phyloP scores from a whole-genome alignment of 164 flowering plant species.

The Dillenia turbinata region DNA sequence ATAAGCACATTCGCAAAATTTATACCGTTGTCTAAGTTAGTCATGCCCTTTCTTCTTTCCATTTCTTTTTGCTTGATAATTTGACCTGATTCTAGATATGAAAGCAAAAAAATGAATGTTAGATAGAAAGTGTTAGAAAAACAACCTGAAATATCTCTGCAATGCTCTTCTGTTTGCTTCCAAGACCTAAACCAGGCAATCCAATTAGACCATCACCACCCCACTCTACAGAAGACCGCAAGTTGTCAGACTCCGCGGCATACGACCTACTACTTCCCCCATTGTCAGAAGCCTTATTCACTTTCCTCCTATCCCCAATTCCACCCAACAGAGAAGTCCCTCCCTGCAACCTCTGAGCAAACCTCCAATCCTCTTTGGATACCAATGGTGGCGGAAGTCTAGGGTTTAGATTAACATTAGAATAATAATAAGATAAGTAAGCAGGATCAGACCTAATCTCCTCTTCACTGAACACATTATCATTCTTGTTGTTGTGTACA shows the following conservation, averaged over 20 bases:
- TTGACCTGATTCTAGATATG: too few relatives aligned
- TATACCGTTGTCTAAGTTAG: too few relatives aligned
- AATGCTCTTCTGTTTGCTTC: slow-evolving; percentile 60
- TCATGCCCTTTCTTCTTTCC: too few relatives aligned
- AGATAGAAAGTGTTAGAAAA: background rate
- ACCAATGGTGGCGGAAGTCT: slow-evolving; percentile 69
- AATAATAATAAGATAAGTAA: slow-evolving; percentile 52
- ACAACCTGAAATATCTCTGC: slow-evolving; percentile 77
- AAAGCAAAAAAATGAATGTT: too few relatives aligned
- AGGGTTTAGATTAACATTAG: slow-evolving; percentile 68
- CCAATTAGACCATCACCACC: slow-evolving; percentile 69
- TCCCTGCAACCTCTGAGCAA: slow-evolving; percentile 59
- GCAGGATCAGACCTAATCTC: slow-evolving; percentile 77
- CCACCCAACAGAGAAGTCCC: slow-evolving; percentile 50
- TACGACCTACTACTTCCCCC: slow-evolving; percentile 34
- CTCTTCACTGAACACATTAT: slow-evolving; percentile 45
- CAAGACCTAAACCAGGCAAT: slow-evolving; percentile 58
- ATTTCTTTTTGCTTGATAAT: too few relatives aligned
- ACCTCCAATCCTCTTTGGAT: slow-evolving; percentile 75
- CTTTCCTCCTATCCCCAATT: slow-evolving; percentile 71
- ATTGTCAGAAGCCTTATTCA: slow-evolving; percentile 25
- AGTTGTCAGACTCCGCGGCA: slow-evolving; percentile 36
- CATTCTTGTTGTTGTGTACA: slow-evolving; percentile 27
- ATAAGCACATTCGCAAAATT: too few relatives aligned
- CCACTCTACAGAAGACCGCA: slow-evolving; percentile 52